Base-by-base conservation (phyloP, 169 alveolate genomes). In the Babesia microti region DNA sequence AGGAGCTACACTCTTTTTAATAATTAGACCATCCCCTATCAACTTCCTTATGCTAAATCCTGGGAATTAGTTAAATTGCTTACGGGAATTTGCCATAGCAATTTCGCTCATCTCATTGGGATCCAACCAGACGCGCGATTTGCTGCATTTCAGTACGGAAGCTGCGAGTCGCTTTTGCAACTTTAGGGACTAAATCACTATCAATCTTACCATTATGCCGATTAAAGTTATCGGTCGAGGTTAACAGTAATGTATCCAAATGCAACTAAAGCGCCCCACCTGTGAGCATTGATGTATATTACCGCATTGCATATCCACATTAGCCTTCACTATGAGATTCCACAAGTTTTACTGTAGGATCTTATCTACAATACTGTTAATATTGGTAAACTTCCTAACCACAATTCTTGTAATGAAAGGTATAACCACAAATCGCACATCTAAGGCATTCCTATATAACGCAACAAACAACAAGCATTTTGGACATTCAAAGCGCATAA, bases 111-210 rank as follows among this genome's bases (percentile, higher is more conserved):
- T 68, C 76, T 94, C 99, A 59, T 92, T 93, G 48, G 99, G 99
- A 86, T 95, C 99, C 72, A 95, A 73, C 98, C 98, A 94, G 35
- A 94, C 92, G 73, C 97, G 92, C 68, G 89, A 83, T 57, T 80
- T 80, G 56, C 99, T 98, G 81, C 97, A 91, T 68, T 89, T 88
- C 63, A 93, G 78, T 35, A 93, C 96, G 37, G 97, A 76, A 50
- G 98, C 96, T 55, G 98, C 98, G 40, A 95, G 75, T 56, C 98
- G 89, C 85, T 93, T 91, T 79, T 95, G 95, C 50, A 89, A 88
- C 45, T 89, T 84, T 47, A 89, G 85, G 69, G 88, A 79, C 91
- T 85, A 68, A 48, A 37, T 24, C 19, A 32, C 19, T 17, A 29
- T 48, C n/a, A 48, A 26, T 48, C 29, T 29, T 17, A 3, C 15